phyloP scores from a whole-genome alignment of 495 filamentous ascomycete species.

The Aspergillus carlsbadensis region DNA sequence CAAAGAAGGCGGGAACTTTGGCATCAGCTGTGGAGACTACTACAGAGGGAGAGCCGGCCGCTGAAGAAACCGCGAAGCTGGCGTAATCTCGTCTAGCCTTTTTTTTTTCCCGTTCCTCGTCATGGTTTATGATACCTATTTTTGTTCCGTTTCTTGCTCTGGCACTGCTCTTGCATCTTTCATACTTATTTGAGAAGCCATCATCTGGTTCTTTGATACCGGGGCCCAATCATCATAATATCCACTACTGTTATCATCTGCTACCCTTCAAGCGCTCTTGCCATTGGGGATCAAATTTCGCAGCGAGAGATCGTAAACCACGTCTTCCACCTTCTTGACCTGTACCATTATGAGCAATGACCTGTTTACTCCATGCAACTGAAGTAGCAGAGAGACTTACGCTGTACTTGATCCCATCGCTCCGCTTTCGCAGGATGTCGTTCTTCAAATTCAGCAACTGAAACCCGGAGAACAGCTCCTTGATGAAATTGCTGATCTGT shows the following conservation, averaged over 20 bases:
- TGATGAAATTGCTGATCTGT: conserved; percentile 87
- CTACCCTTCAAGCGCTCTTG: conserved; percentile 10
- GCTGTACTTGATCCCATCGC: conserved; percentile 92
- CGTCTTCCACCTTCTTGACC: conserved; percentile 96
- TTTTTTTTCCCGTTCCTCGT: conserved; percentile 13
- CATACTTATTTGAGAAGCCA: not conserved
- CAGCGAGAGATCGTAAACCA: conserved; percentile 90
- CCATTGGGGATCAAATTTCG: conserved; percentile 71
- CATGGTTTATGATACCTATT: conserved; percentile 3
- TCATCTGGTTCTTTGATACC: not conserved
- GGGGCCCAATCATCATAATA: not conserved
- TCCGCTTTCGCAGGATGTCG: conserved; percentile 80
- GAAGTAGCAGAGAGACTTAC: conserved; percentile 43
- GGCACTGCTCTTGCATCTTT: not conserved
- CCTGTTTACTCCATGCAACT: not conserved
- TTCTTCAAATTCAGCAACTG: conserved; percentile 98
- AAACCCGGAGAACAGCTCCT: conserved; percentile 92
- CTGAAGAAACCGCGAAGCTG: conserved; percentile 9
- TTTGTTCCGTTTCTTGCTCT: not conserved
- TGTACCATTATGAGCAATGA: conserved; percentile 23
- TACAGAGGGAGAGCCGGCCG: not conserved
- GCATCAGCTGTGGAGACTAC: conserved; percentile 21
- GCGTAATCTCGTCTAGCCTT: conserved; percentile 8
- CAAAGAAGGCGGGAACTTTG: conserved; percentile 30
- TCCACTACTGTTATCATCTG: not conserved